Conservation (phyloP, 805 yeast genomes). For the Pichia nakasei region DNA sequence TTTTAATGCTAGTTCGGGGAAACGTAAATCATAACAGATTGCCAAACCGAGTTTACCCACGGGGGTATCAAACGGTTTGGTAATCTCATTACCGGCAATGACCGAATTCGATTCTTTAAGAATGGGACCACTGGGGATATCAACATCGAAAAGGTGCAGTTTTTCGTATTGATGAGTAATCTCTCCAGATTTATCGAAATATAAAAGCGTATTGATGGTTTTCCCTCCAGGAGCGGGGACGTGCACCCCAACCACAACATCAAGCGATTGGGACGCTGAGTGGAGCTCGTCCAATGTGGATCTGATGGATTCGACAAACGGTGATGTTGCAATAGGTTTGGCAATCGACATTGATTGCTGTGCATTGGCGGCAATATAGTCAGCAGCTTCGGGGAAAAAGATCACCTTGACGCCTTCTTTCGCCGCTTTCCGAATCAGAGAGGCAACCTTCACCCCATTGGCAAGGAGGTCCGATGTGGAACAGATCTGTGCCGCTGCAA, state of each 20-base stretch:
- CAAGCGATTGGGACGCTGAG: conserved; percentile 34
- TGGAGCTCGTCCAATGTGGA: conserved; percentile 35
- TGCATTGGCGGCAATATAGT: conserved; percentile 69
- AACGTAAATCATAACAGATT: conserved; percentile 81
- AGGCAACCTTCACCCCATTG: conserved; percentile 53
- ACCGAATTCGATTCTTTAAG: conserved; percentile 71
- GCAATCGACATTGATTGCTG: conserved; percentile 58
- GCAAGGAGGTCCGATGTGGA: conserved; percentile 53
- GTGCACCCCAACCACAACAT: conserved; percentile 83
- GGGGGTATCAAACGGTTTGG: conserved; percentile 49
- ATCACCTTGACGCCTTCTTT: conserved; percentile 52
- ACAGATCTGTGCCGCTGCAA: conserved; percentile 84
- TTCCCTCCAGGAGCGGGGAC: conserved; percentile 39
- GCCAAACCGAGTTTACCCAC: conserved; percentile 60
- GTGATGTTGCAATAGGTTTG: conserved; percentile 31
- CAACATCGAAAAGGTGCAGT: conserved; percentile 83
- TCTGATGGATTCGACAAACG: conserved; percentile 37
- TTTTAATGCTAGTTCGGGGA: conserved; percentile 69
- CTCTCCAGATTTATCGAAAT: conserved; percentile 59
- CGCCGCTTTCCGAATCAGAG: conserved; percentile 57
- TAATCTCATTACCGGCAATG: conserved; percentile 58
- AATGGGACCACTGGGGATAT: conserved; percentile 73
- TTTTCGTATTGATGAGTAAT: conserved; percentile 70
- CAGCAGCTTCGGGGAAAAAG: conserved; percentile 91
- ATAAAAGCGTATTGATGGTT: conserved; percentile 40